Evolutionary conservation across 2,329 filamentous ascomycete species (phyloP), one percentile per base, ranked within the genome.

Genomic region (Juglanconis oblonga): DNA sequence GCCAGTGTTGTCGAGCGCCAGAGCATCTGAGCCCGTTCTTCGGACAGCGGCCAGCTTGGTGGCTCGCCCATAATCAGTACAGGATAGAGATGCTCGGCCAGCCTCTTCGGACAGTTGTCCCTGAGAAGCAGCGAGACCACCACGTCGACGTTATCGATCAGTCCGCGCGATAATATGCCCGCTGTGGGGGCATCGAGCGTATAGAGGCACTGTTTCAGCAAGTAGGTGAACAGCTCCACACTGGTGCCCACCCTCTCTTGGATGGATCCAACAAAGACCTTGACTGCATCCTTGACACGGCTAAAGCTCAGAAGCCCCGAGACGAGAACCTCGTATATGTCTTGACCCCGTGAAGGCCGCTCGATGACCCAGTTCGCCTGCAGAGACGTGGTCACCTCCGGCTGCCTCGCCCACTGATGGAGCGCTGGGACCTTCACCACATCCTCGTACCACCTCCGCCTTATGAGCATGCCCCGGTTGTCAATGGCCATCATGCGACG

Each of bases 261-360:
- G 45, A 83, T 67, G 47, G 73, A 76, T 1, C 73, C 67, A 42
- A 75, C 66, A 44, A 82, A 74, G 11, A 81, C 71, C 3, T 68
- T 67, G 14, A 75, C 76, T 3, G 80, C 81, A 40, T 81, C 73
- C 11, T 74, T 72, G 35, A 79, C 71, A 44, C 77, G 71, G 59
- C 72, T 75, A 47, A 83, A 79, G 44, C 77, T 73, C 9, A 86
- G 67, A 54, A 85, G 73, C 1, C 80, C 79, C 44, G 72, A 67
- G 31, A 86, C 71, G 3, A 84, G 71, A 52, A 75, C 71, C 62
- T 83, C 76, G 9, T 80, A 72, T 5, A 83, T 65, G 2, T 69
- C 64, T 7, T 69, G 70, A 42, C 72, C 71, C 14, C 82, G 66
- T 4, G 67, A 68, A 2, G 74, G 72, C 50, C 78, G 75, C 65